These are phyloP conservation scores for Exophiala spinifera DNA, from an alignment of 2,329 filamentous ascomycete genomes.

Conservation along the genomic window DNA sequence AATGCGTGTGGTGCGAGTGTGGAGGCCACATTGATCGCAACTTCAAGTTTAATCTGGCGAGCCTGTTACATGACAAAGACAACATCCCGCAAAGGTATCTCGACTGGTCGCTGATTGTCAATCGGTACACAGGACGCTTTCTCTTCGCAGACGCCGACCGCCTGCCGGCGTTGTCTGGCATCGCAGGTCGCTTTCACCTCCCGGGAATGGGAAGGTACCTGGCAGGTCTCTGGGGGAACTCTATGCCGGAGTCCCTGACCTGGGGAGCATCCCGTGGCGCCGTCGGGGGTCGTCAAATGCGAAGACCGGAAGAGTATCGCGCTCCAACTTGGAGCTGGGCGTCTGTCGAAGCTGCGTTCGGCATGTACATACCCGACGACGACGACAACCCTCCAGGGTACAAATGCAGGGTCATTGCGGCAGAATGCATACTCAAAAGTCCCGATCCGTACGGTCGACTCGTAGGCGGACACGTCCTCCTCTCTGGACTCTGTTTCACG, in stretches of 20 bases:
- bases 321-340: conserved; percentile 18
- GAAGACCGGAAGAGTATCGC: not conserved
- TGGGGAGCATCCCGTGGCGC: conserved; percentile 5
- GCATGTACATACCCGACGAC: not conserved
- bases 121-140: not conserved
- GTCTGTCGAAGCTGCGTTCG: not conserved
- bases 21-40: too few relatives aligned
- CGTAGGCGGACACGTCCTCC: too few relatives aligned
- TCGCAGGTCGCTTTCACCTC: conserved; percentile 11
- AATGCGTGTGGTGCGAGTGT: conserved; percentile 6
- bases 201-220: conserved; percentile 6
- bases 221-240: conserved; percentile 15
- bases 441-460: too few relatives aligned
- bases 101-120: too few relatives aligned
- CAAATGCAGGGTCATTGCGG: too few relatives aligned
- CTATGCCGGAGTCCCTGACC: not conserved
- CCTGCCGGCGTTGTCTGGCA: conserved; percentile 17
- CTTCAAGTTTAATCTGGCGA: too few relatives aligned
- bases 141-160: conserved; percentile 15
- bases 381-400: too few relatives aligned
- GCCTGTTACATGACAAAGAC: too few relatives aligned
- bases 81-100: too few relatives aligned
- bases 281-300: too few relatives aligned
- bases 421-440: too few relatives aligned
- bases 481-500: too few relatives aligned